Conservation (phyloP, 257 asterid genomes). For the Petrea volubilis region DNA sequence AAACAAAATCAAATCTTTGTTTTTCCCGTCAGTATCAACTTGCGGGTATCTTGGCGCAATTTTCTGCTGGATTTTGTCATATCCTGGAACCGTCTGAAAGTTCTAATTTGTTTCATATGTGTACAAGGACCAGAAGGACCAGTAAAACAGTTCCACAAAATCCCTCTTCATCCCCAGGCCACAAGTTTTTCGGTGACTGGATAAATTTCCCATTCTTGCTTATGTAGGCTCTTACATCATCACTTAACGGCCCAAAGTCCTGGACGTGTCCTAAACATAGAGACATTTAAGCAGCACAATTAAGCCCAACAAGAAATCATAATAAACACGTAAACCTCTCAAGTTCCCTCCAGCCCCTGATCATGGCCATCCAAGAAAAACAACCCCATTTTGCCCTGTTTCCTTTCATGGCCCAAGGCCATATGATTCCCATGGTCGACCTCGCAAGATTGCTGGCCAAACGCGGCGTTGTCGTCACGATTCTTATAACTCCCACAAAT, state of each 20-base stretch:
- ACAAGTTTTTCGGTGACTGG: not conserved
- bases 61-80: not conserved
- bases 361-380: slow-evolving; percentile 18
- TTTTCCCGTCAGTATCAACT: not conserved
- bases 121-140: not conserved
- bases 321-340: not conserved
- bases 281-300: not conserved
- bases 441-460: slow-evolving; percentile 49
- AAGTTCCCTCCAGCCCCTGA: not conserved
- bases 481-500: slow-evolving; percentile 43
- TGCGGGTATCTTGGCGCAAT: not conserved
- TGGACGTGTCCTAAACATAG: not conserved
- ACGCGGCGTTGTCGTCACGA: slow-evolving; percentile 38
- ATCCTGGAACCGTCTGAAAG: not conserved
- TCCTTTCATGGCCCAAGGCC: slow-evolving; percentile 71
- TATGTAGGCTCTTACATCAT: slow-evolving; percentile 33
- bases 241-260: not conserved
- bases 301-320: no score
- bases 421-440: slow-evolving; percentile 60
- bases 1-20: not conserved
- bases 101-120: slow-evolving; percentile 6
- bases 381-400: slow-evolving; percentile 52
- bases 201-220: not conserved
- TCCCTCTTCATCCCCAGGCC: not conserved
- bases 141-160: not conserved